Evolutionary conservation across 768 basidiomycete species (phyloP), one percentile per base, ranked within the genome.

Genomic region (Termitomyces heimii): DNA sequence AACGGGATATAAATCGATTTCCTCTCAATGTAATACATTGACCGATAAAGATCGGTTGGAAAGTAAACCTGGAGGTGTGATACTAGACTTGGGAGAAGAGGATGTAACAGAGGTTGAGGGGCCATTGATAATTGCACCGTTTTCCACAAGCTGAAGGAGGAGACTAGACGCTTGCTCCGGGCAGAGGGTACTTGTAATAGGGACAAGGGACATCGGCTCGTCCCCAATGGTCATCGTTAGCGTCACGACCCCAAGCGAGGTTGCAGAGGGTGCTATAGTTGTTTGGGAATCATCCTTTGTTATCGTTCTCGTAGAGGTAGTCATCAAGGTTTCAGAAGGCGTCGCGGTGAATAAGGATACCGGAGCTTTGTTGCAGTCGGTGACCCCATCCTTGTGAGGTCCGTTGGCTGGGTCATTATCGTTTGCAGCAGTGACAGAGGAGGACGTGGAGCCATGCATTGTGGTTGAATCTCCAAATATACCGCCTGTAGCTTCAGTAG

Each of bases 401-500:
- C 26, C 5, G 22, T 26, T 9, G 22, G 22, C 18, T 50, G 14
- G 14, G 12, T 34, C 7, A 9, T 24, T 18, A 24, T 37, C 1
- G 49, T 1, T 6, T 10, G 34, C 22, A 37, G 49, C 31, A 3
- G 29, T 22, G n/a, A n/a, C n/a, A n/a, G n/a, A n/a, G n/a, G n/a
- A n/a, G n/a, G n/a, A n/a, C 6, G 22, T 39, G 3, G 43, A 37
- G 26, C 4, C 31, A 24, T 50, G 18, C 7, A 28, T 60, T 14
- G 57, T 47, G 47, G 63, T 60, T 24, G 47, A 52, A 44, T 65
- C 50, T 22, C 71, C 70, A 12, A 69, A 66, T 16, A 80, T 65
- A 5, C 75, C 77, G 10, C 77, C 78, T 16, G 67, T 67, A 2
- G 74, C 78, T 14, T 83, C 83, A 31, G 77, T 71, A 2, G 79